These are phyloP conservation scores for Kwoniella europaea DNA, from an alignment of 768 basidiomycete genomes.

Conservation along the genomic window DNA sequence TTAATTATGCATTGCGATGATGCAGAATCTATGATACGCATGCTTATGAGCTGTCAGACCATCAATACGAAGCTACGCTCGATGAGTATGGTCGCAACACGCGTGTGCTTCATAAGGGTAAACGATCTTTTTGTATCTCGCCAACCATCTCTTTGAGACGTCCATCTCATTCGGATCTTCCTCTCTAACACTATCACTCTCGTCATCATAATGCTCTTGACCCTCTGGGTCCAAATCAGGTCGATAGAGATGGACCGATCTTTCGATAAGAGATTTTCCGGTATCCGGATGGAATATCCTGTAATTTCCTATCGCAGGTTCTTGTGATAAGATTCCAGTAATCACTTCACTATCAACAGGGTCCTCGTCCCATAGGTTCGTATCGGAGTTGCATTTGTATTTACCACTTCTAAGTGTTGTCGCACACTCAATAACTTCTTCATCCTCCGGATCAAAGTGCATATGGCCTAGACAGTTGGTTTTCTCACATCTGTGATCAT, in stretches of 20 bases:
- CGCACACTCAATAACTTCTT: not conserved
- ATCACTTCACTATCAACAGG: not conserved
- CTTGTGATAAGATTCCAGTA: not conserved
- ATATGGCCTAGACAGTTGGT: not conserved
- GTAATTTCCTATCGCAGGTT: not conserved
- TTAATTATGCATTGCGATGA: no score
- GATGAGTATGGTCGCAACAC: no score
- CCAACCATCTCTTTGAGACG: not conserved
- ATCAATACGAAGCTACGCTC: no score
- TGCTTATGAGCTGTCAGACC: no score
- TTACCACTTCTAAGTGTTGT: not conserved
- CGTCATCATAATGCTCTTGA: not conserved
- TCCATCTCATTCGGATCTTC: not conserved
- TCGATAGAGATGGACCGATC: not conserved
- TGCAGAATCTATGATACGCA: no score
- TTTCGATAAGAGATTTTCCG: not conserved
- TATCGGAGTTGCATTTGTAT: not conserved
- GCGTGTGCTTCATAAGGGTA: not conserved
- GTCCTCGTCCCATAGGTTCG: not conserved
- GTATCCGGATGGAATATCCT: not conserved
- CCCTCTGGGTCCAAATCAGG: not conserved
- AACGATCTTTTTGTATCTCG: not conserved
- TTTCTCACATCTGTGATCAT: not conserved
- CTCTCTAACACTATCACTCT: not conserved
- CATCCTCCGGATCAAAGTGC: not conserved